phyloP scores from a whole-genome alignment of 176 grass and related monocot species.

The Puccinellia tenuiflora region DNA sequence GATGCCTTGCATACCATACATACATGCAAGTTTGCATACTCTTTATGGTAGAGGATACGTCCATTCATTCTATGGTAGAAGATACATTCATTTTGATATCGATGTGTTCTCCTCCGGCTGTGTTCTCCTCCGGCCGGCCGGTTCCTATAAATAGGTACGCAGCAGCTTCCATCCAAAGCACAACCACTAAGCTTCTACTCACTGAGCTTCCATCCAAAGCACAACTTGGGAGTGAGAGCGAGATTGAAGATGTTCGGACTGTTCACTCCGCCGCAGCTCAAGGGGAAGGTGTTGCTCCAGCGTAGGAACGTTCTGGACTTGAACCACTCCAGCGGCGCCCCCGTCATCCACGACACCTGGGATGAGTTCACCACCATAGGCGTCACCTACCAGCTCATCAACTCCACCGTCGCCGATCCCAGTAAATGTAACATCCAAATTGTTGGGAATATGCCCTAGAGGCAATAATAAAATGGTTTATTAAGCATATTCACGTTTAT shows the following conservation, averaged over 20 bases:
- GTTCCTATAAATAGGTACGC: not conserved
- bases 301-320: constrained; percentile 45
- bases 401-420: constrained; percentile 37
- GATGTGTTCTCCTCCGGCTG: not conserved
- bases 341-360: constrained; percentile 29
- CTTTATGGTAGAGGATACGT: too few species aligned
- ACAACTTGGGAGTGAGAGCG: not conserved
- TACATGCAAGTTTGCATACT: too few species aligned
- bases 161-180: too few species aligned
- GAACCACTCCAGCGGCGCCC: constrained; percentile 24
- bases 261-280: not conserved
- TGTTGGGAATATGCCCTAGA: too few species aligned
- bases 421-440: constrained; percentile 17
- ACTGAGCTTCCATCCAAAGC: not conserved
- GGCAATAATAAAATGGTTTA: too few species aligned
- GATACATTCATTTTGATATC: not conserved
- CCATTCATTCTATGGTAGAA: not conserved
- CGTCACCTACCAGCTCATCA: constrained; percentile 53
- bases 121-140: too few species aligned
- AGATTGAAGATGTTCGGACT: not conserved
- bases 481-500: too few species aligned
- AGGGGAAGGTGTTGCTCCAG: constrained; percentile 13
- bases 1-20: too few species aligned
- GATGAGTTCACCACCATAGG: constrained; percentile 43
- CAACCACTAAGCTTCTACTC: too few species aligned